These are phyloP conservation scores for Mycena rebaudengoi DNA, from an alignment of 768 basidiomycete genomes.

Conservation along the genomic window DNA sequence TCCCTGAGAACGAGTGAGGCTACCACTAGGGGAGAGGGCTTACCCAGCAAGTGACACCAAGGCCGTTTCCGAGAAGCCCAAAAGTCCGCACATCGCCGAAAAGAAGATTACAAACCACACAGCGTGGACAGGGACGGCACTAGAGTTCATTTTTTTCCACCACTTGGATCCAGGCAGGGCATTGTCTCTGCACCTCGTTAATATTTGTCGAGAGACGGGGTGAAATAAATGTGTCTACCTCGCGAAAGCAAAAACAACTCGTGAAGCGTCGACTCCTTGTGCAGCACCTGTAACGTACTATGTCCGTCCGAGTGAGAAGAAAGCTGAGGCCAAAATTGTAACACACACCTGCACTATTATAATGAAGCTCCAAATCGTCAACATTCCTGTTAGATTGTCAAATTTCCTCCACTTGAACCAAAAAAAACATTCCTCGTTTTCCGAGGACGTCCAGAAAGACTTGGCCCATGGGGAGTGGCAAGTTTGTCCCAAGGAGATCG, in stretches of 20 bases:
- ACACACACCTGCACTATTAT: constrained; percentile 49
- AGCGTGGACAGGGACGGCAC: constrained; percentile 77
- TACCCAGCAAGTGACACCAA: constrained; percentile 75
- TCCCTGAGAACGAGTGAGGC: not conserved
- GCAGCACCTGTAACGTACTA: constrained; percentile 80
- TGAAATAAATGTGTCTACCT: constrained; percentile 24
- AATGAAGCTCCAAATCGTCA: constrained; percentile 75
- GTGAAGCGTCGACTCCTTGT: constrained; percentile 78
- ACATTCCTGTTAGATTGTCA: too few relatives aligned
- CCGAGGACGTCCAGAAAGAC: constrained; percentile 72
- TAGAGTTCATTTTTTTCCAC: constrained; percentile 69
- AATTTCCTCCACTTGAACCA: too few relatives aligned
- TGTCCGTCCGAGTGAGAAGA: not conserved
- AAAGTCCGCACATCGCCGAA: constrained; percentile 64
- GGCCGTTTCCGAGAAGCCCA: constrained; percentile 73
- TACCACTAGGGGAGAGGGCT: not conserved
- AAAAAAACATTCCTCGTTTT: constrained; percentile 68
- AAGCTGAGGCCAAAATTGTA: not conserved
- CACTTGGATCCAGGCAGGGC: constrained; percentile 76
- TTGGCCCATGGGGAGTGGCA: constrained; percentile 79
- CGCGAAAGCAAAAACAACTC: constrained; percentile 80
- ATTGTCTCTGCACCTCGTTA: constrained; percentile 54
- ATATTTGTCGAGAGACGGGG: not conserved
- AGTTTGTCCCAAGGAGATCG: constrained; percentile 52
- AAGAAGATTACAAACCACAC: constrained; percentile 76